Evolutionary conservation across 345 rosid species (phyloP).

Genomic region (Eucalyptus erythrocorys): DNA sequence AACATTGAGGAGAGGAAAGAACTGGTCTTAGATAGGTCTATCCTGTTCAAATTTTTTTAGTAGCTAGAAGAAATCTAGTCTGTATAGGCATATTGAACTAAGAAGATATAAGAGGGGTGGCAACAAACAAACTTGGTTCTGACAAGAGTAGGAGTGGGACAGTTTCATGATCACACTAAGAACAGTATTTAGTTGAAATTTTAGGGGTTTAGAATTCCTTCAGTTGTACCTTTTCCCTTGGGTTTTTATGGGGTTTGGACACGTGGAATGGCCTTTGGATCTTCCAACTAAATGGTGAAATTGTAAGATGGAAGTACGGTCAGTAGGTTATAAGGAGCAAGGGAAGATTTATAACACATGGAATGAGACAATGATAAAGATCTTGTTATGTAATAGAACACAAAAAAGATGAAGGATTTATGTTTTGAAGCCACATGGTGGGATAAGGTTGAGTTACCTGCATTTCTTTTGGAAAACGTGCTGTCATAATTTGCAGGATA

Average conservation of each 20-base stretch:
- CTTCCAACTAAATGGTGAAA: background rate
- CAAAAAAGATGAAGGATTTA: background rate
- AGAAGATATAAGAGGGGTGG: background rate
- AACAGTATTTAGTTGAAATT: background rate
- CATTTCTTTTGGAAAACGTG: background rate
- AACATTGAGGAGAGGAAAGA: background rate
- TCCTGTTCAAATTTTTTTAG: background rate
- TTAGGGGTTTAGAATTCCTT: background rate
- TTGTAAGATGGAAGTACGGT: background rate
- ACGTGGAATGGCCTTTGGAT: background rate
- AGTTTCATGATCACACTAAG: background rate
- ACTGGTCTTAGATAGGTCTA: background rate
- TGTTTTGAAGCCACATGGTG: background rate
- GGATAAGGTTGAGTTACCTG: background rate
- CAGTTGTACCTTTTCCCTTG: background rate
- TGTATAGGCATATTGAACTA: background rate
- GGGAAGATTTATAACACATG: background rate
- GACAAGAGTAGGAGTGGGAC: background rate
- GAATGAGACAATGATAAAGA: background rate
- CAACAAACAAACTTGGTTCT: background rate
- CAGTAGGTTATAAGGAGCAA: background rate
- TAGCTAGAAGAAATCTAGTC: background rate
- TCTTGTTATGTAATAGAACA: background rate
- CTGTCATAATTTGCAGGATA: background rate
- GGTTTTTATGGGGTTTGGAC: background rate